Conservation (phyloP, 495 filamentous ascomycete genomes). For the Letharia lupina region DNA sequence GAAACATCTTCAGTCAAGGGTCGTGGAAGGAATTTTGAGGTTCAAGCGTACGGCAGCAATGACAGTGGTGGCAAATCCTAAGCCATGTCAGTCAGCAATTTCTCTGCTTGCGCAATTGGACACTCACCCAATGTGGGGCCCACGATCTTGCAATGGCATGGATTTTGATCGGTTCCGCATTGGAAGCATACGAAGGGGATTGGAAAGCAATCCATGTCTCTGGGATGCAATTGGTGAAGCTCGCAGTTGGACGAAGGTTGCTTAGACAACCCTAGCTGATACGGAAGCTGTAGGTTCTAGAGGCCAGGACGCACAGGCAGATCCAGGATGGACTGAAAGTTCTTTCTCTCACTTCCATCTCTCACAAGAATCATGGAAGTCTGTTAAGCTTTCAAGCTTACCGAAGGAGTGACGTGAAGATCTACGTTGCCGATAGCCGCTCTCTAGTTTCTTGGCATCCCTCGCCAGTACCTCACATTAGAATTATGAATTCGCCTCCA, state of each 20-base stretch:
- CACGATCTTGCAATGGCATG: conserved; percentile 54
- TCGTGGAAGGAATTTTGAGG: not conserved
- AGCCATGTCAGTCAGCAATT: not conserved
- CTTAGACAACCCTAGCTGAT: not conserved
- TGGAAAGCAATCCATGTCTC: conserved; percentile 33
- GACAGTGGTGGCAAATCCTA: conserved; percentile 41
- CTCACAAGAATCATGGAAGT: not conserved
- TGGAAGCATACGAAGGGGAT: conserved; percentile 41
- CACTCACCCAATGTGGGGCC: conserved; percentile 48
- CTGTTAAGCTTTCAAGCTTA: not conserved
- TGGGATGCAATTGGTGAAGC: not conserved
- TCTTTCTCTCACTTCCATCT: not conserved
- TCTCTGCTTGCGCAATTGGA: not conserved
- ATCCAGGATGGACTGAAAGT: not conserved
- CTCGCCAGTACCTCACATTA: no score
- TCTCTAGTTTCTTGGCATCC: not conserved
- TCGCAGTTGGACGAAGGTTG: not conserved
- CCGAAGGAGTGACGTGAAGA: not conserved
- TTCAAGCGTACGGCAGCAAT: conserved; percentile 42
- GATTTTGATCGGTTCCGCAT: conserved; percentile 52
- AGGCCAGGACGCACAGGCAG: not conserved
- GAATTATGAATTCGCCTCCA: no score
- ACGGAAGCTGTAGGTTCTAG: not conserved
- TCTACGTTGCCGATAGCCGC: not conserved
- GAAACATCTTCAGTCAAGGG: conserved; percentile 10